phyloP scores from a whole-genome alignment of 2,329 filamentous ascomycete genomes.

The Curvularia hawaiiensis region DNA sequence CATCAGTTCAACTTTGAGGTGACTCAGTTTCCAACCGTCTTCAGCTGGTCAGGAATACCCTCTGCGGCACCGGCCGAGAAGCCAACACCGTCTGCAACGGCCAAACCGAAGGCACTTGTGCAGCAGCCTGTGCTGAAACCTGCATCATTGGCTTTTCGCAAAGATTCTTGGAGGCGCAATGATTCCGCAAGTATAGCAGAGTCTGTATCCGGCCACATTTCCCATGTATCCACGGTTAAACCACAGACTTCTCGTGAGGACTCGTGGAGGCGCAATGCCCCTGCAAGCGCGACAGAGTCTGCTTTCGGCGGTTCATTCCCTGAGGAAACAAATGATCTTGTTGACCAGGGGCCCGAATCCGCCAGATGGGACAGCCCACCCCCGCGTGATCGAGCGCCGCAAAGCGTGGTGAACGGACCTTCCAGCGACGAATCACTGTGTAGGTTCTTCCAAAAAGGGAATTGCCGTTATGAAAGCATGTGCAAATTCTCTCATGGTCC shows the following conservation, averaged over 20 bases:
- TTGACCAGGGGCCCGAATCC: slow-evolving; percentile 11
- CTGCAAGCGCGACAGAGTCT: slow-evolving; percentile 10
- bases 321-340: slow-evolving; percentile 9
- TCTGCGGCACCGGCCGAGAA: slow-evolving; percentile 9
- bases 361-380: slow-evolving; percentile 11
- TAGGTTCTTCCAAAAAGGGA: slow-evolving; percentile 35
- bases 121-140: slow-evolving; percentile 6
- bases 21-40: slow-evolving; percentile 59
- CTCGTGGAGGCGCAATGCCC: slow-evolving; percentile 14
- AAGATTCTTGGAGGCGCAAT: slow-evolving; percentile 17
- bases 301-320: slow-evolving; percentile 7
- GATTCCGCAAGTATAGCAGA: slow-evolving; percentile 7
- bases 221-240: background rate
- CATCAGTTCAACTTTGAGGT: slow-evolving; percentile 57
- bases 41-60: slow-evolving; percentile 48
- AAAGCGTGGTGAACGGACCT: background rate
- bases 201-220: background rate
- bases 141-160: slow-evolving; percentile 4
- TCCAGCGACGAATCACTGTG: slow-evolving; percentile 13
- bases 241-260: slow-evolving; percentile 10
- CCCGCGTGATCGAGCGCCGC: background rate
- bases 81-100: background rate
- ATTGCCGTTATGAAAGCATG: slow-evolving; percentile 29
- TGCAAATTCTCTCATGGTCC: slow-evolving; percentile 29
- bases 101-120: slow-evolving; percentile 9